Percentiles rank a stretch among this genome's conserved stretches.
Evolutionary conservation across 306 rosid species (phyloP).

Genomic region (Rubus idaeus): DNA sequence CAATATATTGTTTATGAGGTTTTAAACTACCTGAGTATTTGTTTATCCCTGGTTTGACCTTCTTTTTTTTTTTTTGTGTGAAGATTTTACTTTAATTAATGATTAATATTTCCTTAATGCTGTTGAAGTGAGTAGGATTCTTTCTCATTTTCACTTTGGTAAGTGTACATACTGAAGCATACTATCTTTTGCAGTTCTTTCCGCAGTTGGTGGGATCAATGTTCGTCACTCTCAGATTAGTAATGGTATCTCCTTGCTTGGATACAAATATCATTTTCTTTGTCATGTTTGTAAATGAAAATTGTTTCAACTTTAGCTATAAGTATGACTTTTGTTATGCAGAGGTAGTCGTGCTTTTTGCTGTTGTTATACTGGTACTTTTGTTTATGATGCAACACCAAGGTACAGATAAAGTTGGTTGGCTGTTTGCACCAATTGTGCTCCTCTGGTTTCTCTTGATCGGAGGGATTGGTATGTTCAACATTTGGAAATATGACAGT

Average conservation of each 20-base stretch:
- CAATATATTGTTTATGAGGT: not conserved
- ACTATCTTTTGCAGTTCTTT: slow-evolving; percentile 56
- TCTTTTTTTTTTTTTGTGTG: not conserved
- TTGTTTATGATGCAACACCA: slow-evolving; percentile 86
- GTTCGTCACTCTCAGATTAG: slow-evolving; percentile 58
- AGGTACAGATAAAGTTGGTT: slow-evolving; percentile 93
- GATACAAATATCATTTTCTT: slow-evolving; percentile 19
- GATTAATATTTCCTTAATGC: not conserved
- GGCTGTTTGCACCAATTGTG: slow-evolving; percentile 96
- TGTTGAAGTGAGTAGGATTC: not conserved
- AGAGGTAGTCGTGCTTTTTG: slow-evolving; percentile 83
- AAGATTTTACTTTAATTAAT: not conserved
- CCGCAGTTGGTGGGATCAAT: slow-evolving; percentile 98
- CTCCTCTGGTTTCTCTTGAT: slow-evolving; percentile 90
- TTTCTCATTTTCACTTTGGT: not conserved
- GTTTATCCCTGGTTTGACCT: not conserved
- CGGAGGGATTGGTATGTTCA: slow-evolving; percentile 88
- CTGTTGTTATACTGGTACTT: slow-evolving; percentile 73
- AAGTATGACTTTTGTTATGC: slow-evolving; percentile 27
- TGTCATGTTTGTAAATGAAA: not conserved
- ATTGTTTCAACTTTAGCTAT: not conserved
- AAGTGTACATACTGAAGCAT: slow-evolving; percentile 9
- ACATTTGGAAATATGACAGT: slow-evolving; percentile 72
- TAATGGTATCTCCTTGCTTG: slow-evolving; percentile 50
- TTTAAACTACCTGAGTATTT: not conserved